phyloP scores from a whole-genome alignment of 176 grass and related monocot species.

The Chrysopogon serrulatus region DNA sequence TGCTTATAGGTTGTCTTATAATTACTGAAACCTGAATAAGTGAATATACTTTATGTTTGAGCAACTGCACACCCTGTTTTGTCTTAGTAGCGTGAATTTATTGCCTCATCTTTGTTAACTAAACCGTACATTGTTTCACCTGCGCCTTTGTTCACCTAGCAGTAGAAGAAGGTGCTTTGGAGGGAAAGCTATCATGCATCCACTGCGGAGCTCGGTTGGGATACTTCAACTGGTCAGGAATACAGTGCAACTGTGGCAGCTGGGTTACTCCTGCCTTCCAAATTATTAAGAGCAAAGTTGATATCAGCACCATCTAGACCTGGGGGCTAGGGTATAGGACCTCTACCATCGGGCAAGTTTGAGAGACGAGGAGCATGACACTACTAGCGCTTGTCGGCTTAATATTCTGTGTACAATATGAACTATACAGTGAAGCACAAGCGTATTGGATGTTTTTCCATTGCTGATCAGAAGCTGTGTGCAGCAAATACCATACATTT shows the following conservation, averaged over 20 bases:
- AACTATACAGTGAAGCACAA: neutral
- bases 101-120: neutral
- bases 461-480: neutral
- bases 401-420: neutral
- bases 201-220: constrained; percentile 72
- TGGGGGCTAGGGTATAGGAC: too few relatives aligned
- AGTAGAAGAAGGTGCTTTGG: constrained; percentile 91
- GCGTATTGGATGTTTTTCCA: too few relatives aligned
- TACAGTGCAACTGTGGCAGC: constrained; percentile 92
- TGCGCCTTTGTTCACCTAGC: constrained; percentile 26
- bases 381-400: neutral
- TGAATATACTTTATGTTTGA: neutral
- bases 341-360: neutral
- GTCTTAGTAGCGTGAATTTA: neutral
- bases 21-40: neutral
- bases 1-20: neutral
- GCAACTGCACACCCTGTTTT: neutral
- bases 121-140: neutral
- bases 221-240: constrained; percentile 92
- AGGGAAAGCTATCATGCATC: constrained; percentile 88
- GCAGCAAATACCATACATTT: neutral
- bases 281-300: constrained; percentile 84
- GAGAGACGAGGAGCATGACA: neutral
- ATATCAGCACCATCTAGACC: constrained; percentile 43
- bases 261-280: constrained; percentile 97